Evolutionary conservation across 768 basidiomycete genomes (phyloP).

Genomic region (Scleroderma bovista): DNA sequence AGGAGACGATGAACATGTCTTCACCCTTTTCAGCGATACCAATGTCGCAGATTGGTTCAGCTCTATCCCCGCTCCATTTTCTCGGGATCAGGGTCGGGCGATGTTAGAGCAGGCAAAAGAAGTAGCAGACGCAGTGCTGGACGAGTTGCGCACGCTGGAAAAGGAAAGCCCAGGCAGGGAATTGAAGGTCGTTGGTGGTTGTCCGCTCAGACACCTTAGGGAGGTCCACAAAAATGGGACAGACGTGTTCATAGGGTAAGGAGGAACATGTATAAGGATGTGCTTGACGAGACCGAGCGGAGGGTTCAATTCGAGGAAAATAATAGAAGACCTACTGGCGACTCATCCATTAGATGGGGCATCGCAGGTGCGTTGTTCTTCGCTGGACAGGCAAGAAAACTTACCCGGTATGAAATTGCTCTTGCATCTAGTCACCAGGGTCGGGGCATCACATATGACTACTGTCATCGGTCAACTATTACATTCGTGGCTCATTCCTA

Average conservation of each 20-base stretch:
- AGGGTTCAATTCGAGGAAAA: constrained; percentile 33
- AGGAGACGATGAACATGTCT: constrained; percentile 33
- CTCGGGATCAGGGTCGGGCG: constrained; percentile 26
- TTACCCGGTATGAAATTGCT: constrained; percentile 31
- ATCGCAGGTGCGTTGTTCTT: constrained; percentile 43
- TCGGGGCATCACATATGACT: constrained; percentile 57
- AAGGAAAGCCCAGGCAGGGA: neutral
- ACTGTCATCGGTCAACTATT: constrained; percentile 49
- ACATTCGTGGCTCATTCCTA: constrained; percentile 51
- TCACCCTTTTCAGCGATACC: constrained; percentile 40
- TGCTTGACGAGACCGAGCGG: constrained; percentile 27
- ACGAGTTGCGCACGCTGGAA: neutral
- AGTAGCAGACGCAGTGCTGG: constrained; percentile 7
- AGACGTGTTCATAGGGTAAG: constrained; percentile 34
- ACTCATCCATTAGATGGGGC: constrained; percentile 48
- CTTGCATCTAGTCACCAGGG: constrained; percentile 50
- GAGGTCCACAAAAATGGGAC: constrained; percentile 47
- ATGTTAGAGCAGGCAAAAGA: constrained; percentile 21
- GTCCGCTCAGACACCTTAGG: constrained; percentile 42
- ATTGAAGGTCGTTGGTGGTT: constrained; percentile 29
- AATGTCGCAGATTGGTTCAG: constrained; percentile 35
- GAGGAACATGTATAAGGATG: constrained; percentile 4
- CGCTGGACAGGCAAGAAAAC: constrained; percentile 12
- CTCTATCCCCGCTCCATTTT: constrained; percentile 45
- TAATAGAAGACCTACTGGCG: constrained; percentile 32